Percentiles rank a stretch among this genome's conserved stretches.
These are phyloP conservation scores for Neodidymelliopsis sp. DNA, from an alignment of 2,329 filamentous ascomycete genomes.

Conservation along the genomic window DNA sequence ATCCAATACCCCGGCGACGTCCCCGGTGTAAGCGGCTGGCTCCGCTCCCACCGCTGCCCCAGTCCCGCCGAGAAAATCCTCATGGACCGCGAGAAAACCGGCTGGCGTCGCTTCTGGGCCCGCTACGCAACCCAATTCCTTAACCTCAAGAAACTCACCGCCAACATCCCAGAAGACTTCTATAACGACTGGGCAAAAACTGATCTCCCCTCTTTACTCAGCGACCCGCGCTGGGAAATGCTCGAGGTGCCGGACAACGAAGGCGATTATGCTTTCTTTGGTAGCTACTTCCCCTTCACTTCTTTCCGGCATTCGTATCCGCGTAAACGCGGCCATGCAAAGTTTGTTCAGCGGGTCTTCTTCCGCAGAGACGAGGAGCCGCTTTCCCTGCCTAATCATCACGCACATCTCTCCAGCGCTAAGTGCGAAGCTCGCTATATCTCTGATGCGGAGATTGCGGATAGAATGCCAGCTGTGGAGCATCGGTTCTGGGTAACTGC, in stretches of 20 bases:
- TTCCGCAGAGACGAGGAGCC: slow-evolving; percentile 37
- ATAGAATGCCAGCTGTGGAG: no score
- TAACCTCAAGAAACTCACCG: slow-evolving; percentile 47
- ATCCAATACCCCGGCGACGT: slow-evolving; percentile 46
- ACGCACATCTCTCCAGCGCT: slow-evolving; percentile 17
- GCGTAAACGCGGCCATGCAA: slow-evolving; percentile 28
- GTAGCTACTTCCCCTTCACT: slow-evolving; percentile 29
- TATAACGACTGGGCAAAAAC: slow-evolving; percentile 45
- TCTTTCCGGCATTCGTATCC: slow-evolving; percentile 26
- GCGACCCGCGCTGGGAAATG: slow-evolving; percentile 42
- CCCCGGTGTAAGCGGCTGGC: slow-evolving; percentile 41
- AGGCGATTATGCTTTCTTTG: slow-evolving; percentile 24
- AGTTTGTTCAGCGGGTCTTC: slow-evolving; percentile 46
- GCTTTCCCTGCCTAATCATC: slow-evolving; percentile 17
- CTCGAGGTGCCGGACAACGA: slow-evolving; percentile 37
- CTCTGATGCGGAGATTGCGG: slow-evolving; percentile 28
- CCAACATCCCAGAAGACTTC: slow-evolving; percentile 40
- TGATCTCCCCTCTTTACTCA: slow-evolving; percentile 29
- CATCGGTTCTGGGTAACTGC: slow-evolving; percentile 42
- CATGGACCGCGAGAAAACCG: slow-evolving; percentile 42
- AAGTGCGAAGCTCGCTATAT: slow-evolving; percentile 38
- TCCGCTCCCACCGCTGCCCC: slow-evolving; percentile 29
- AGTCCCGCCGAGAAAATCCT: slow-evolving; percentile 35
- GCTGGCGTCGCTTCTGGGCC: slow-evolving; percentile 48
- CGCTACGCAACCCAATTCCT: slow-evolving; percentile 45